phyloP scores from a whole-genome alignment of 768 basidiomycete genomes.

The Candolleomyces aberdarensis region DNA sequence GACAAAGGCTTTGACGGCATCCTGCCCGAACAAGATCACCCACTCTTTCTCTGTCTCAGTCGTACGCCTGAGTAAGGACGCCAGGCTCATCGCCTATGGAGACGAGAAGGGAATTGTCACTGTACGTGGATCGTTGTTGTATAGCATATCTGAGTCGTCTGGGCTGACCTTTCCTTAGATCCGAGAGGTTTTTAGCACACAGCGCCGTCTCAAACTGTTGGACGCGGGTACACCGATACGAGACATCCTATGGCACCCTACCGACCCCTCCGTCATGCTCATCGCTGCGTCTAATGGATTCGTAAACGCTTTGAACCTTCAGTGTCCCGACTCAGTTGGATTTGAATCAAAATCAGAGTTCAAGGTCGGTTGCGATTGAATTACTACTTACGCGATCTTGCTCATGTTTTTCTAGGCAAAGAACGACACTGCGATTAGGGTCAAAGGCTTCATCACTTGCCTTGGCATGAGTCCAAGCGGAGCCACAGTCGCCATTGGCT shows the following conservation, averaged over 20 bases:
- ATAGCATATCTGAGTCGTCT: background rate
- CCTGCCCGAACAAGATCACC: background rate
- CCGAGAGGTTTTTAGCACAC: background rate
- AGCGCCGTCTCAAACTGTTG: background rate
- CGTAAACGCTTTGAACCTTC: background rate
- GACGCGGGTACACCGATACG: background rate
- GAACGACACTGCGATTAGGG: background rate
- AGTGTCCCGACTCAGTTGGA: background rate
- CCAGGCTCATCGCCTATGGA: background rate
- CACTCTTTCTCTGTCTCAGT: background rate
- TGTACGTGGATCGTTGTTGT: background rate
- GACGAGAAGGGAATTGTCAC: background rate
- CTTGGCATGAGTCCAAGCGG: background rate
- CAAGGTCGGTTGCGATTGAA: background rate
- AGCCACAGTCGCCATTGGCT: background rate
- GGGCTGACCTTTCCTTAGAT: background rate
- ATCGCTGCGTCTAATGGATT: background rate
- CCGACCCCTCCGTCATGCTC: background rate
- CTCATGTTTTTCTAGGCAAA: background rate
- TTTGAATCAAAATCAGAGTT: background rate
- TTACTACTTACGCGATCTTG: background rate
- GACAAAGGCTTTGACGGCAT: background rate
- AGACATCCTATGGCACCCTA: background rate
- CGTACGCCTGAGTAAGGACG: background rate
- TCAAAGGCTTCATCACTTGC: background rate